These are phyloP conservation scores for Pythium utonaiense DNA, from an alignment of 352 stramenopile species.

Conservation along the genomic window DNA sequence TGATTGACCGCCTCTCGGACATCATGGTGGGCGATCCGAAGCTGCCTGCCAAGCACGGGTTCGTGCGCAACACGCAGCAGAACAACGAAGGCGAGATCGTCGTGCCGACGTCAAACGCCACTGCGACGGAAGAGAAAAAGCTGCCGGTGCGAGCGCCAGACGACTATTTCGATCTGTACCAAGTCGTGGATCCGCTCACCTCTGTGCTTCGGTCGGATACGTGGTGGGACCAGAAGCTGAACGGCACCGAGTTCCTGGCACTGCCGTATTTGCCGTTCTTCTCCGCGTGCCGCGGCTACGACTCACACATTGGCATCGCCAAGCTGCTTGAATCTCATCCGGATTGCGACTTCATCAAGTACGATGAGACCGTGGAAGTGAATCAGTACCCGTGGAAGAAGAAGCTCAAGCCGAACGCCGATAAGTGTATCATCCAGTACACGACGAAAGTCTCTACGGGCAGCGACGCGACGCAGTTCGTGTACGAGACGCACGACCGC, in stretches of 20 bases:
- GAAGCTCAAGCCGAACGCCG: conserved; percentile 70
- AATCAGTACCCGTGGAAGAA: conserved; percentile 91
- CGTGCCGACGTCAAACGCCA: conserved; percentile 14
- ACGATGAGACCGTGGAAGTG: conserved; percentile 88
- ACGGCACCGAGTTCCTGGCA: conserved; percentile 63
- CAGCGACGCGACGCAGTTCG: conserved; percentile 5
- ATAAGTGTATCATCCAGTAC: conserved; percentile 73
- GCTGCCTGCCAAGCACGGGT: conserved; percentile 45
- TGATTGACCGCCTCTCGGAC: conserved; percentile 92
- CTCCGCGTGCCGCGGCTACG: conserved; percentile 94
- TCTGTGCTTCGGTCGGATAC: conserved; percentile 41
- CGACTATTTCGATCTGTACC: conserved; percentile 58
- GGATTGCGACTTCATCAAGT: conserved; percentile 85
- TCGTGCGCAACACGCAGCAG: conserved; percentile 60
- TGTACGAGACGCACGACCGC: conserved; percentile 30
- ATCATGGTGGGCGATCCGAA: conserved; percentile 88
- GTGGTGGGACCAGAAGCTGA: conserved; percentile 79
- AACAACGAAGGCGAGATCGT: conserved; percentile 40
- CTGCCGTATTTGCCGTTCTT: conserved; percentile 96
- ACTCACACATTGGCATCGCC: conserved; percentile 90
- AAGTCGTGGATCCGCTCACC: conserved; percentile 36
- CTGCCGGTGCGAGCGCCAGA: conserved; percentile 32
- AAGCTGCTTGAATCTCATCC: conserved; percentile 95
- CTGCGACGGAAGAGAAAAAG: conserved; percentile 9
- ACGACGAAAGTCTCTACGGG: conserved; percentile 27